Evolutionary conservation across 768 basidiomycete species (phyloP).

Genomic region (Rhodotorula diobovata): DNA sequence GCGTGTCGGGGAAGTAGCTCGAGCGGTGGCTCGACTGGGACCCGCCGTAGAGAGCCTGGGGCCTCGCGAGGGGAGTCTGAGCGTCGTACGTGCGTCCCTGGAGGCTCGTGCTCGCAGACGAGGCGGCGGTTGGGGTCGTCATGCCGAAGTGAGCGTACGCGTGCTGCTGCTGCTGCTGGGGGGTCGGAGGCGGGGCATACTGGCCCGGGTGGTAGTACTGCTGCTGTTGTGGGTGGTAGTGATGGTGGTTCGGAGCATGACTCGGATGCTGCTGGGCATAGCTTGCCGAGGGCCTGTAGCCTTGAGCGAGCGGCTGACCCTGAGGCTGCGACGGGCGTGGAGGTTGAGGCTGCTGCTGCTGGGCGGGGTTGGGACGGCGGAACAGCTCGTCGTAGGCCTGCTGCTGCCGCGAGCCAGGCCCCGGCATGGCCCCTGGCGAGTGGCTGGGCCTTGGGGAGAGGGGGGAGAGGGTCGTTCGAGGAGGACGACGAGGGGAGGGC

Average conservation of each 20-base stretch:
- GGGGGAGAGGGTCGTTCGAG: no score
- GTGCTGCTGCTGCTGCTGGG: neutral
- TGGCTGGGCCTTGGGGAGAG: no score
- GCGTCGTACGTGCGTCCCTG: no score
- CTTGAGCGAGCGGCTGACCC: no score
- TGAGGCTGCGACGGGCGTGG: no score
- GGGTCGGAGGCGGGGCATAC: conserved; percentile 1
- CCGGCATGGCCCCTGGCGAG: no score
- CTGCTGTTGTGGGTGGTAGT: conserved; percentile 5
- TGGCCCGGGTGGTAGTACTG: conserved; percentile 6
- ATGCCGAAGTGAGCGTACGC: neutral
- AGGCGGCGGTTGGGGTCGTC: neutral
- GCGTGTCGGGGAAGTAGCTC: conserved; percentile 15
- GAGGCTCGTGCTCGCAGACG: neutral
- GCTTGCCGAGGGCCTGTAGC: neutral
- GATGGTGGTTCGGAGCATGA: neutral
- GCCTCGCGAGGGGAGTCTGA: no score
- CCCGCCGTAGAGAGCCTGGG: neutral
- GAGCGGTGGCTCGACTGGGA: conserved; percentile 1
- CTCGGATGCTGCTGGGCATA: neutral
- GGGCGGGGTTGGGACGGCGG: conserved; percentile 5
- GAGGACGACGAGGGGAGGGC: no score
- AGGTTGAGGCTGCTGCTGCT: neutral
- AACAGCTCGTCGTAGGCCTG: conserved; percentile 33
- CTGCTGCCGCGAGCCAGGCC: conserved; percentile 7